These are phyloP conservation scores for Globisporangium iwayamae DNA, from an alignment of 352 stramenopile genomes.

Conservation along the genomic window DNA sequence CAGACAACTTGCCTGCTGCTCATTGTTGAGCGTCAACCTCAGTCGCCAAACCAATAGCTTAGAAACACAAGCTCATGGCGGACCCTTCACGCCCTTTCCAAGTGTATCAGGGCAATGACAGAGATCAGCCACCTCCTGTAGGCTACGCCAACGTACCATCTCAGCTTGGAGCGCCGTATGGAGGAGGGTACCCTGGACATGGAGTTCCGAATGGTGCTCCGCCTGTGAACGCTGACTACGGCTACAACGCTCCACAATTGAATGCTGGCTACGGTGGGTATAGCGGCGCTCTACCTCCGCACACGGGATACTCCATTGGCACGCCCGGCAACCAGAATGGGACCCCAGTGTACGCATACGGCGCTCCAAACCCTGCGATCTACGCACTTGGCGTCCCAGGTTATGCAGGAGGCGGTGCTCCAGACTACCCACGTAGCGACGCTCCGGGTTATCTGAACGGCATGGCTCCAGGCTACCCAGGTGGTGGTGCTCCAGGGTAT, in stretches of 20 bases:
- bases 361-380: not conserved
- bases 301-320: not conserved
- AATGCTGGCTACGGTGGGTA: not conserved
- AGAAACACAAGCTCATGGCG: too few species aligned
- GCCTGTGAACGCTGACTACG: not conserved
- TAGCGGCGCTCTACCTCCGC: not conserved
- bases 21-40: too few species aligned
- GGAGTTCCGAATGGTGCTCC: not conserved
- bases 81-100: too few species aligned
- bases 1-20: too few species aligned
- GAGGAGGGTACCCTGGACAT: not conserved
- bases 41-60: too few species aligned
- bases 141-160: not conserved
- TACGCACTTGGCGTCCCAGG: not conserved
- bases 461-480: not conserved
- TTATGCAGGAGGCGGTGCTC: not conserved
- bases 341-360: not conserved
- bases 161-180: not conserved
- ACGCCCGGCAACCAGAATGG: not conserved
- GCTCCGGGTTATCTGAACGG: too few species aligned
- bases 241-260: not conserved
- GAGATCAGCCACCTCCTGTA: not conserved
- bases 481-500: not conserved
- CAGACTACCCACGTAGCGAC: too few species aligned
- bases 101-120: not conserved